Evolutionary conservation across 164 flowering plant genomes (phyloP).

Genomic region (Chimonanthus praecox): DNA sequence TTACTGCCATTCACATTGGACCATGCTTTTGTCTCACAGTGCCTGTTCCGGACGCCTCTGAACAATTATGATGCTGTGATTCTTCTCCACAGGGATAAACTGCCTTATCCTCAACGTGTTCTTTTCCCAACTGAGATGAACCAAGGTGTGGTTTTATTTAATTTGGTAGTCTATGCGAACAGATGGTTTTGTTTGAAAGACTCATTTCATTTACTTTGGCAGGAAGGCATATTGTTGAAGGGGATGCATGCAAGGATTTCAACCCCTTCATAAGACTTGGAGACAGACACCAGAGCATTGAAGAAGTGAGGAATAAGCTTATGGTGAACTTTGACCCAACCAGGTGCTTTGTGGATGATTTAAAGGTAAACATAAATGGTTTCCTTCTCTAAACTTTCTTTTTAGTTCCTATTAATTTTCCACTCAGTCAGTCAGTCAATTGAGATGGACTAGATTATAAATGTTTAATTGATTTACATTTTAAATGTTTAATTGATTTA

Average conservation of each 20-base stretch:
- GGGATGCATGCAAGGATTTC: slow-evolving; percentile 63
- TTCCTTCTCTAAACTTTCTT: not conserved
- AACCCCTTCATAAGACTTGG: slow-evolving; percentile 42
- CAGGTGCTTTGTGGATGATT: slow-evolving; percentile 52
- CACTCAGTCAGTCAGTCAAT: not conserved
- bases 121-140: slow-evolving; percentile 74
- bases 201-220: slow-evolving; percentile 10
- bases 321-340: slow-evolving; percentile 86
- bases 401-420: no score
- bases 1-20: not conserved
- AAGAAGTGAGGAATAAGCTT: slow-evolving; percentile 44
- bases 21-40: slow-evolving; percentile 38
- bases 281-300: slow-evolving; percentile 34
- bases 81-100: slow-evolving; percentile 74
- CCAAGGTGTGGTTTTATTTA: slow-evolving; percentile 37
- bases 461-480: not conserved
- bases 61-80: slow-evolving; percentile 86
- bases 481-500: slow-evolving; percentile 8
- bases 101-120: slow-evolving; percentile 75
- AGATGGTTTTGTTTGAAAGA: not conserved
- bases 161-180: not conserved
- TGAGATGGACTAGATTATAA: not conserved
- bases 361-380: slow-evolving; percentile 47
- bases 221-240: slow-evolving; percentile 65
- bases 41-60: slow-evolving; percentile 81